phyloP scores from a whole-genome alignment of 352 stramenopile genomes.

The Pythium utonaiense region DNA sequence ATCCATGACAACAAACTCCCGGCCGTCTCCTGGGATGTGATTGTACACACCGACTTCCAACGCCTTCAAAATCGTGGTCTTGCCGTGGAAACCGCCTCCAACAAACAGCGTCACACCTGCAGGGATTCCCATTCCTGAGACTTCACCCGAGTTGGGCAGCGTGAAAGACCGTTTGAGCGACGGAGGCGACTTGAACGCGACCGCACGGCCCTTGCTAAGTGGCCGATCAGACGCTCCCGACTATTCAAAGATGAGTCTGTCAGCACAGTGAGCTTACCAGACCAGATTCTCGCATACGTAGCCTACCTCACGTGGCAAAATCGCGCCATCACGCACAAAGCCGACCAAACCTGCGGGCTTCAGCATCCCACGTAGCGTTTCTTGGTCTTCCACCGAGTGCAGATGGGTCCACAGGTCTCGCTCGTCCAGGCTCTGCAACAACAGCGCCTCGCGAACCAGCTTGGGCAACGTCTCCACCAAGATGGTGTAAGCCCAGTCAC shows the following conservation, averaged over 20 bases:
- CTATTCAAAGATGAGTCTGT: conserved; percentile 2
- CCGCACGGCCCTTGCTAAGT: conserved; percentile 35
- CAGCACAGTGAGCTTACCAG: background rate
- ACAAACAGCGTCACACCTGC: conserved; percentile 95
- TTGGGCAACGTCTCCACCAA: conserved; percentile 87
- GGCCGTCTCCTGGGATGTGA: conserved; percentile 93
- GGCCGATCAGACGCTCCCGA: conserved; percentile 62
- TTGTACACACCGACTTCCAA: conserved; percentile 95
- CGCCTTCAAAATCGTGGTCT: conserved; percentile 94
- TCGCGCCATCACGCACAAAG: conserved; percentile 91
- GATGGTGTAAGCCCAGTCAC: conserved; percentile 90
- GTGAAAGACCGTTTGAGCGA: conserved; percentile 80
- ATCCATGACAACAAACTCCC: conserved; percentile 92
- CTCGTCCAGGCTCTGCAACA: conserved; percentile 71
- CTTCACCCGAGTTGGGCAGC: conserved; percentile 76
- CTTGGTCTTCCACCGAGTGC: conserved; percentile 91
- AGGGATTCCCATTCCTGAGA: conserved; percentile 94
- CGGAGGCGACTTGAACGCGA: conserved; percentile 85
- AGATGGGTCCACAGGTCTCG: conserved; percentile 82
- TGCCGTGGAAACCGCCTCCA: conserved; percentile 97
- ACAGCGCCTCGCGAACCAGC: conserved; percentile 78
- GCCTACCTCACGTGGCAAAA: conserved; percentile 82
- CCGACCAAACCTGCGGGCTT: conserved; percentile 78
- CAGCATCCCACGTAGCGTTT: conserved; percentile 84
- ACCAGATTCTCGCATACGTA: background rate